Conservation (phyloP, 148 eudicot species). For the Cornus suecica region DNA sequence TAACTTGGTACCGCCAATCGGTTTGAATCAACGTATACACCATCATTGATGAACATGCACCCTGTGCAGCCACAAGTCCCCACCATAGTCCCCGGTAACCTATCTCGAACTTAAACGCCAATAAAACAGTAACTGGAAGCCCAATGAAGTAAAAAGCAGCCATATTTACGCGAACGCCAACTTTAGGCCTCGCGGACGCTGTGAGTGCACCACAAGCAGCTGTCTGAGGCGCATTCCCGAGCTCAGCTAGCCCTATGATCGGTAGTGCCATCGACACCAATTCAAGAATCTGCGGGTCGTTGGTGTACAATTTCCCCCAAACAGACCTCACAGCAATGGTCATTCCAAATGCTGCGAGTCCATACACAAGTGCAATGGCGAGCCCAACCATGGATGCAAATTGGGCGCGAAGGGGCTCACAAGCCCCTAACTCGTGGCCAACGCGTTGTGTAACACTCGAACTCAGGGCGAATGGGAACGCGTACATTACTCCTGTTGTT, state of each 20-base stretch:
- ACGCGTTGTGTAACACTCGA: slow-evolving; percentile 66
- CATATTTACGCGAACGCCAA: slow-evolving; percentile 62
- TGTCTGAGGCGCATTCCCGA: slow-evolving; percentile 84
- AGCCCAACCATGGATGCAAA: slow-evolving; percentile 53
- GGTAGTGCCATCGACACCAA: slow-evolving; percentile 57
- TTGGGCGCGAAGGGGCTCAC: slow-evolving; percentile 48
- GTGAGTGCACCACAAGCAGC: slow-evolving; percentile 74
- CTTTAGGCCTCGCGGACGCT: slow-evolving; percentile 73
- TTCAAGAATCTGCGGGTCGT: slow-evolving; percentile 41
- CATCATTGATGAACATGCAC: slow-evolving; percentile 64
- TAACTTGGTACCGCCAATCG: slow-evolving; percentile 70
- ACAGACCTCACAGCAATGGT: slow-evolving; percentile 35
- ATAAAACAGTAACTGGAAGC: slow-evolving; percentile 53
- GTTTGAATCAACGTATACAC: slow-evolving; percentile 47
- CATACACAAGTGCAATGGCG: slow-evolving; percentile 29
- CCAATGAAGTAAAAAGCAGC: slow-evolving; percentile 77
- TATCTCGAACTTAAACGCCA: slow-evolving; percentile 45
- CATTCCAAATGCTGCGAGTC: slow-evolving; percentile 43
- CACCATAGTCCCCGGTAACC: slow-evolving; percentile 79
- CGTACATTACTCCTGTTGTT: slow-evolving; percentile 66
- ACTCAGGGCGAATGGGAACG: slow-evolving; percentile 59
- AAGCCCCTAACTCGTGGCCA: slow-evolving; percentile 80
- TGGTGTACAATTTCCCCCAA: slow-evolving; percentile 80
- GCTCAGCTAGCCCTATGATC: slow-evolving; percentile 66
- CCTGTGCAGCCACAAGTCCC: slow-evolving; percentile 71